Base-by-base conservation (phyloP, 176 grass and related monocot genomes). In the Bolboschoenus planiculmis region DNA sequence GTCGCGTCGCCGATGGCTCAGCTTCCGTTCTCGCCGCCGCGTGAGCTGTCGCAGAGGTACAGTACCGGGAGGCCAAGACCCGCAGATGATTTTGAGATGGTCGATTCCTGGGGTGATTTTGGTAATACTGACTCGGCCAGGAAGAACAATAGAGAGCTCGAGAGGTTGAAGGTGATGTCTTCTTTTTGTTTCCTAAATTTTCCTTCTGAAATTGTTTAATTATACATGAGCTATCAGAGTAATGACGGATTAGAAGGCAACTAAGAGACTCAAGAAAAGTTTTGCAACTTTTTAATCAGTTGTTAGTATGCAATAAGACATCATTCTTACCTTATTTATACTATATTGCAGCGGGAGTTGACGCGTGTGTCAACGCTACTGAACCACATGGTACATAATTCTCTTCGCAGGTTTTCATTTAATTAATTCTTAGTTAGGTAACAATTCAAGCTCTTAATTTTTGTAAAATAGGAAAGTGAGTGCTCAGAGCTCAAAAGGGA, bases 151-250 rank as follows among this genome's bases (percentile, higher is more conserved):
- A 94, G 78, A 87, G 88, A 92, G 58, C 23, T 91, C 1, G 87
- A 91, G 64, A 90, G 73, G 80, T 90, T 94, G 74, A 94, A 88
- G 92, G 95, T 94, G 66, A 87, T 87, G 16, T 11, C 21, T 48
- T 16, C 1, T 47, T 68, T 26, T 59, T 27, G 4, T 10, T 47
- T 64, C 39, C 16, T 10, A 39, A 44, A 68, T 0, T 33, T 20
- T 10, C 21, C 5, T 21, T 47, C 1, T 75, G 26, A 47, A 23
- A 10, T 13, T 83, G 20, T 21, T 47, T 39, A n/a, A 29, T 14
- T 63, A 3, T 65, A 3, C 15, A 27, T 36, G 37, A 59, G 50
- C 10, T 23, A 23, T n/a, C n/a, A 33, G 13, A 4, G 4, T 31
- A 63, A 14, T 63, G 59, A 26, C 31, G 26, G 24, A 10, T 27